Percentiles rank a stretch among this genome's conserved stretches.
Conservation (phyloP, 345 rosid genomes). For the Limnanthes douglasii region DNA sequence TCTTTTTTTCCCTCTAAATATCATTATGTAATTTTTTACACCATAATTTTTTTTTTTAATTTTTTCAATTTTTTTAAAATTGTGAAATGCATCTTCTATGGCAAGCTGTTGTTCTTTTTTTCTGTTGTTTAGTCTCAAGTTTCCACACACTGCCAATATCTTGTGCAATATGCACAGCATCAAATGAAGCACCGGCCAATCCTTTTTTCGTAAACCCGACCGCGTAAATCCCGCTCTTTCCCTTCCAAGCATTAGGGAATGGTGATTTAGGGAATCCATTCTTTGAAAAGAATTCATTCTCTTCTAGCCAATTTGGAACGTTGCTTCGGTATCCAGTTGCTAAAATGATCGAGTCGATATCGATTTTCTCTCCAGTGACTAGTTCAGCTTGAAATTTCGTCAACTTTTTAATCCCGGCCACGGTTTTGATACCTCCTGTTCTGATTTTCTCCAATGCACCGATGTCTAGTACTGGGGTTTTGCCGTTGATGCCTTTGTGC, state of each 20-base stretch:
- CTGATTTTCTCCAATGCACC: conserved; percentile 59
- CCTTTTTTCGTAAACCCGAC: conserved; percentile 94
- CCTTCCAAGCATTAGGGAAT: conserved; percentile 83
- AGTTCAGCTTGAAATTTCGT: conserved; percentile 38
- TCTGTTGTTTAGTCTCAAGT: conserved; percentile 49
- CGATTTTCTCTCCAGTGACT: conserved; percentile 35
- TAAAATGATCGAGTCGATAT: conserved; percentile 42
- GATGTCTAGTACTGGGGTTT: conserved; percentile 72
- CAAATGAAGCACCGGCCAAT: conserved; percentile 70
- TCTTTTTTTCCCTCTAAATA: conserved; percentile 7
- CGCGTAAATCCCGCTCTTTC: conserved; percentile 63
- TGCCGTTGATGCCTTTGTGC: conserved; percentile 44
- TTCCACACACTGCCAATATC: conserved; percentile 80
- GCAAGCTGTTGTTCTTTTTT: conserved; percentile 28
- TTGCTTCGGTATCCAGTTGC: conserved; percentile 81
- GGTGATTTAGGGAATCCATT: conserved; percentile 52
- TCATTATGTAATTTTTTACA: conserved; percentile 3
- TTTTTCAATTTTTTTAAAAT: conserved; percentile 13
- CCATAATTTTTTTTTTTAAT: conserved; percentile 1
- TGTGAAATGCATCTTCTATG: conserved; percentile 66
- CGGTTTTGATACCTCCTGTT: conserved; percentile 49
- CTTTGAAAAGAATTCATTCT: conserved; percentile 62
- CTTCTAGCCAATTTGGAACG: conserved; percentile 71
- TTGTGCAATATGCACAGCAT: conserved; percentile 53
- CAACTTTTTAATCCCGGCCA: conserved; percentile 57